These are phyloP conservation scores for Ceratobasidium sp. DNA, from an alignment of 1,284 basidiomycete genomes.

Conservation along the genomic window DNA sequence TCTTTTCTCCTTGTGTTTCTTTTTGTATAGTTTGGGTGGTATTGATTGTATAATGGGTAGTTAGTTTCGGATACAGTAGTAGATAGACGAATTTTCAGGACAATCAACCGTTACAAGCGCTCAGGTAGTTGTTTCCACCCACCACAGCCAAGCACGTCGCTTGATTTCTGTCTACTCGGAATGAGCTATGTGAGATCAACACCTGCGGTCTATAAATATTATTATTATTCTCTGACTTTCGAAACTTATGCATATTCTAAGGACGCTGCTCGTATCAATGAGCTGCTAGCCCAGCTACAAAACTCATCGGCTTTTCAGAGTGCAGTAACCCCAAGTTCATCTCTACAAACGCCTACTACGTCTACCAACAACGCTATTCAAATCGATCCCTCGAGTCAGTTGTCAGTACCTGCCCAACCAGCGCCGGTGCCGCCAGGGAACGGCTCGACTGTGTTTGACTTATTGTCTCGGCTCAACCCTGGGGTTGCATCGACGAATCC, in stretches of 20 bases:
- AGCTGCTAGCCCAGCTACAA: slow-evolving; percentile 36
- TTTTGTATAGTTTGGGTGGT: slow-evolving; percentile 16
- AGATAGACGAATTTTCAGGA: too few species aligned
- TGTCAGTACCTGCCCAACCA: not conserved
- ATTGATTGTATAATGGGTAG: slow-evolving; percentile 35
- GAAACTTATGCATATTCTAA: slow-evolving; percentile 6
- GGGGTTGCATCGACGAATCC: not conserved
- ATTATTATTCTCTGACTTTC: not conserved
- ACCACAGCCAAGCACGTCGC: not conserved
- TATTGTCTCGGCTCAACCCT: slow-evolving; percentile 37
- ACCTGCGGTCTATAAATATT: not conserved
- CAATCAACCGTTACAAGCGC: slow-evolving; percentile 7
- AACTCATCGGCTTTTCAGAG: slow-evolving; percentile 41
- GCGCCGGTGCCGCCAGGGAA: not conserved
- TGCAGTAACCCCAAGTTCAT: slow-evolving; percentile 3
- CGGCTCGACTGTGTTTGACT: slow-evolving; percentile 23
- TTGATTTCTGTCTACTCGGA: not conserved
- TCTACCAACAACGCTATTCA: not conserved
- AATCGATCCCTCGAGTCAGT: not conserved
- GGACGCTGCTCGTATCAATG: slow-evolving; percentile 33
- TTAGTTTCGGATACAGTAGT: slow-evolving; percentile 1
- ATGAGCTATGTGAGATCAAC: slow-evolving; percentile 36
- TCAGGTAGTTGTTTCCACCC: not conserved
- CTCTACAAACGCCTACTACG: not conserved
- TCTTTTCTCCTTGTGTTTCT: not conserved